A percentile compares a stretch with the other conserved stretches of the same genome.
Conservation (phyloP, 2,329 filamentous ascomycete species). For the Fusarium goolgardi region DNA sequence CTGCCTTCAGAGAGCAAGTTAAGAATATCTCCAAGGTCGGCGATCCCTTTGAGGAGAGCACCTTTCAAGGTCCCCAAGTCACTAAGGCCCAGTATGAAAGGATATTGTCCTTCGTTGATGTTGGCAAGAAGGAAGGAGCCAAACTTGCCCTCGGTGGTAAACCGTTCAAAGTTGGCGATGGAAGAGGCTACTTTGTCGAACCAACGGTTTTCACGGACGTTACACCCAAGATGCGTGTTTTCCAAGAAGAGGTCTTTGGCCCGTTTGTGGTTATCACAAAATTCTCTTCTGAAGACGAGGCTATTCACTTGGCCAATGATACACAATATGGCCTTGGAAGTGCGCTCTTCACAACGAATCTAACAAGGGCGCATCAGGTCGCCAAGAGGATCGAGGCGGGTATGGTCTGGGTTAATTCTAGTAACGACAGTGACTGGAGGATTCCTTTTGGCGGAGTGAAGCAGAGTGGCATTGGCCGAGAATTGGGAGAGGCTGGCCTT, state of each 20-base stretch:
- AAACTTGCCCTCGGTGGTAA: constrained; percentile 72
- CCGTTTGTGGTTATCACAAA: constrained; percentile 57
- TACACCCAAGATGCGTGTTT: constrained; percentile 56
- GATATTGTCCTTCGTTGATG: constrained; percentile 75
- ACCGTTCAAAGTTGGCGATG: constrained; percentile 47
- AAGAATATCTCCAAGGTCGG: constrained; percentile 69
- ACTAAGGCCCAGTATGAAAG: constrained; percentile 77
- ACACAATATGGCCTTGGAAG: constrained; percentile 71
- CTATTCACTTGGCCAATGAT: constrained; percentile 59
- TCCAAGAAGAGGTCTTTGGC: constrained; percentile 61
- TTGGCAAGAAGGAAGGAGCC: constrained; percentile 77
- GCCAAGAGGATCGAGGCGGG: constrained; percentile 70
- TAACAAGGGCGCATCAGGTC: constrained; percentile 61
- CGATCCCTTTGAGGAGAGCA: constrained; percentile 75
- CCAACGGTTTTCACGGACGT: constrained; percentile 60
- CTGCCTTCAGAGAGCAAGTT: constrained; percentile 21
- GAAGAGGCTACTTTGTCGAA: constrained; percentile 60
- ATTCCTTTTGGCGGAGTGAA: constrained; percentile 62
- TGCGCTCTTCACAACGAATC: constrained; percentile 70
- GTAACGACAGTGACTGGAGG: constrained; percentile 58
- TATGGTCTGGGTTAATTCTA: constrained; percentile 65
- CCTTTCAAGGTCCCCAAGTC: constrained; percentile 80
- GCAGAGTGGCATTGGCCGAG: constrained; percentile 61
- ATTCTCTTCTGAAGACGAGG: constrained; percentile 58
- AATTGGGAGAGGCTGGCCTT: constrained; percentile 59